phyloP scores from a whole-genome alignment of 768 basidiomycete species.

The Calocybe indica region DNA sequence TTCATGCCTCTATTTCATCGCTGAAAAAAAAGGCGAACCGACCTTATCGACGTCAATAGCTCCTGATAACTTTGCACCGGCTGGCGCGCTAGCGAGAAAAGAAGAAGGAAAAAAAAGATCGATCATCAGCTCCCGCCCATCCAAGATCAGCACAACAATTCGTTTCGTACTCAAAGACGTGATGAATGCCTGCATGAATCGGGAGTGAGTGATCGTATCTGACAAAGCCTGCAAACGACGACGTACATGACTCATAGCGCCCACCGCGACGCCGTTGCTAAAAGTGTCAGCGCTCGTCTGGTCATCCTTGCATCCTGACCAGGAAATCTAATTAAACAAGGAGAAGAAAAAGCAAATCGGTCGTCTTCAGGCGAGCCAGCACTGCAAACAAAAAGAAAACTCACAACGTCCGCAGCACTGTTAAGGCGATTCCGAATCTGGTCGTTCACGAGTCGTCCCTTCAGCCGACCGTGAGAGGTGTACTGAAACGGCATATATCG shows the following conservation, averaged over 20 bases:
- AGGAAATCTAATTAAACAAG: slow-evolving; percentile 46
- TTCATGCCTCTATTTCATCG: background rate
- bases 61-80: slow-evolving; percentile 63
- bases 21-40: slow-evolving; percentile 4
- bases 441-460: slow-evolving; percentile 32
- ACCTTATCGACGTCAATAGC: slow-evolving; percentile 54
- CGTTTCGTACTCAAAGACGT: slow-evolving; percentile 36
- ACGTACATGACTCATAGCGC: slow-evolving; percentile 76
- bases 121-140: background rate
- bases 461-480: slow-evolving; percentile 50
- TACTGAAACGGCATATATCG: slow-evolving; percentile 32
- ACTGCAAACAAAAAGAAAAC: slow-evolving; percentile 9
- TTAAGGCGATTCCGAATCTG: slow-evolving; percentile 34
- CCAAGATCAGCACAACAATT: background rate
- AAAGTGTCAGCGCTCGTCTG: slow-evolving; percentile 73
- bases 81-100: slow-evolving; percentile 25
- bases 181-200: slow-evolving; percentile 50
- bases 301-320: slow-evolving; percentile 65
- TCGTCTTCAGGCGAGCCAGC: background rate
- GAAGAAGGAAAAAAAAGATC: slow-evolving; percentile 1
- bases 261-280: slow-evolving; percentile 56
- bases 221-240: background rate
- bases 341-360: background rate
- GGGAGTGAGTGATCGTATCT: background rate
- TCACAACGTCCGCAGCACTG: slow-evolving; percentile 65